Evolutionary conservation across 75 land plant species (phyloP), one percentile per base, ranked within the genome.

Genomic region (Pseudotsuga menziesii): DNA sequence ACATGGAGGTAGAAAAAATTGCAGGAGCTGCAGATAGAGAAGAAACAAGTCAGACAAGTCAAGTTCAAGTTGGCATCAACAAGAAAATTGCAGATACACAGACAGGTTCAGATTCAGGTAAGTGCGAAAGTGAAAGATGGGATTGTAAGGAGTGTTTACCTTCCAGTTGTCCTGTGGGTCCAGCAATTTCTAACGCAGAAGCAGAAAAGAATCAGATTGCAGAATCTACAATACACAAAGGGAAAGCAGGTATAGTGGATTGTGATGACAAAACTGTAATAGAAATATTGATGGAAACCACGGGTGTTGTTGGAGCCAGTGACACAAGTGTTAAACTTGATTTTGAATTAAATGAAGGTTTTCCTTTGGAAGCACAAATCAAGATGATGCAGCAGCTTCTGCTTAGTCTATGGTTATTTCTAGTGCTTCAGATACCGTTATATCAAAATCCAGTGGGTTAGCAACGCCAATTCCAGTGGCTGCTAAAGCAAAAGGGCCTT

Each of bases 341-440:
- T 79, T 93, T 95, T 88, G 98, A 95, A 74, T 82, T 95, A 80
- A 95, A 95, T 82, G 98, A 95, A 83, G 98, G 98, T 0, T 81
- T 91, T 67, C 58, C 80, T 58, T 73, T 56, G 0, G 98, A 94
- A 78, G 91, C 15, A 75, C 64, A 41, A 79, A 78, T 19, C 89
- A 87, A 39, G 81, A 79, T 48, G 85, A 86, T 48, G 52, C 81
- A 26, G 66, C 62, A 72, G 58, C 80, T 72, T 61, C 63, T 83
- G 48, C 75, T 48, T 26, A 75, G 67, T 57, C 79, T 80, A 36
- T 74, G 73, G n/a, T 80, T 66, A 56, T 57, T 81, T 61, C 26
- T 66, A 76, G 25, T 60, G 56, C 63, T 27, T 52, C 57, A 57
- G 64, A 58, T n/a, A 56, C 61, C 75, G 41, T 83, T 77, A 86